phyloP scores from a whole-genome alignment of 2,329 filamentous ascomycete genomes.

The Arthroderma uncinatum region DNA sequence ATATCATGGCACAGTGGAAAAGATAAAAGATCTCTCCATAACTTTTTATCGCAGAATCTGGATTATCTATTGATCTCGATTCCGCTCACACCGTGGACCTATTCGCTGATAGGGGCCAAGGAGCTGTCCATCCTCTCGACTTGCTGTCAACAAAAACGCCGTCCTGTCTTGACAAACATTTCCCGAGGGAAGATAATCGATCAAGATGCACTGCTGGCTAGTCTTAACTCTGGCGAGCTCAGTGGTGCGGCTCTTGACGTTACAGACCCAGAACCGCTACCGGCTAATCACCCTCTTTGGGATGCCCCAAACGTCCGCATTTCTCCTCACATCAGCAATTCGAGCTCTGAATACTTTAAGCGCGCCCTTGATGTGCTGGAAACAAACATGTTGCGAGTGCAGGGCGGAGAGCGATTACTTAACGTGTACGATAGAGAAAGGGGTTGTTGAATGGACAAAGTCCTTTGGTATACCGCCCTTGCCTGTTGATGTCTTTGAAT shows the following conservation, averaged over 20 bases:
- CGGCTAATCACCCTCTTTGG: constrained; percentile 58
- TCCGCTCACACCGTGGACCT: constrained; percentile 47
- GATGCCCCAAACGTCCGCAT: constrained; percentile 56
- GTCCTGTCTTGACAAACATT: constrained; percentile 60
- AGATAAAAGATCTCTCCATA: constrained; percentile 40
- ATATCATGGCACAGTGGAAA: constrained; percentile 47
- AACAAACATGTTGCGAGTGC: constrained; percentile 44
- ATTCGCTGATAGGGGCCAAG: constrained; percentile 41
- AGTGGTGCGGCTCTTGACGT: constrained; percentile 65
- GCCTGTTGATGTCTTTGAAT: too few relatives aligned
- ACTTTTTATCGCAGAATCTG: constrained; percentile 45
- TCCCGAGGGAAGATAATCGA: constrained; percentile 54
- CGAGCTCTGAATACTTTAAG: constrained; percentile 44
- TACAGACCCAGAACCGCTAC: constrained; percentile 67
- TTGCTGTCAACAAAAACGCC: constrained; percentile 21
- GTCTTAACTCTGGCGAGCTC: constrained; percentile 45
- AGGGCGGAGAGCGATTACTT: constrained; percentile 45
- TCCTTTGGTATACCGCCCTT: too few relatives aligned
- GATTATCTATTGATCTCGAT: constrained; percentile 49
- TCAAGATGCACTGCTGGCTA: constrained; percentile 51
- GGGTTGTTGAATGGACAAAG: constrained; percentile 57
- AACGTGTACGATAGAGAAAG: constrained; percentile 51
- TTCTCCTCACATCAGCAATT: constrained; percentile 53
- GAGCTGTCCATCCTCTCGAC: constrained; percentile 46
- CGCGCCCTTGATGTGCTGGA: constrained; percentile 48